Percentiles rank a stretch among this genome's conserved stretches.
Conservation (phyloP, 1,139 yeast species). For the Yamadazyma spencermartinsiae region DNA sequence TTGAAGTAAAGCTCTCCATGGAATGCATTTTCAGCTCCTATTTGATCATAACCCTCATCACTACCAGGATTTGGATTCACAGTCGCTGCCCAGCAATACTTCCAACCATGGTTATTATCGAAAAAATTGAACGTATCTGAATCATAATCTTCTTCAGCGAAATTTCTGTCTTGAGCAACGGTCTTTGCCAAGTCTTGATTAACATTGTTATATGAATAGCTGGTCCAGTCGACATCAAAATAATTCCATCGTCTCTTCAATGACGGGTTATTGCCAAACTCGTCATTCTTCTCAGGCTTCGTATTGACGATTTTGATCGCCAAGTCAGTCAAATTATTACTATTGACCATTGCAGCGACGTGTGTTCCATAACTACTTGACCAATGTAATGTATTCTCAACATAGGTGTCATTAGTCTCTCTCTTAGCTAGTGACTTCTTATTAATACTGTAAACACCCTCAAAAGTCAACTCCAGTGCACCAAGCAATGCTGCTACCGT, state of each 20-base stretch:
- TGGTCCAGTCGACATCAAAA: conserved; percentile 2
- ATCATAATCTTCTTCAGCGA: conserved; percentile 2
- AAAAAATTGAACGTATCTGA: neutral
- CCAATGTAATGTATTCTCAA: neutral
- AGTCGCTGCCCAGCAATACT: conserved; percentile 1
- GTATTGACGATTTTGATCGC: neutral
- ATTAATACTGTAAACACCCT: neutral
- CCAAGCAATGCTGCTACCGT: neutral
- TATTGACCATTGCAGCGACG: neutral
- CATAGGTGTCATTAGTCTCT: neutral
- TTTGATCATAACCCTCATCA: conserved; percentile 2
- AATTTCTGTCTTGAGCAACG: conserved; percentile 1
- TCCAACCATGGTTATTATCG: conserved; percentile 2
- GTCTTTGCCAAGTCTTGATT: conserved; percentile 1
- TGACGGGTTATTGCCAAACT: neutral
- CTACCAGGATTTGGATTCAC: neutral
- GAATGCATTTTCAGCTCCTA: conserved; percentile 1
- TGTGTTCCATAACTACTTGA: neutral
- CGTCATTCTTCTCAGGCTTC: neutral
- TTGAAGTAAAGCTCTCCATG: conserved; percentile 3
- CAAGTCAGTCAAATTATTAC: neutral
- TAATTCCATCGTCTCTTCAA: conserved; percentile 1
- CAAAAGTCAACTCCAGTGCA: neutral
- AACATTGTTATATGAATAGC: conserved; percentile 1
- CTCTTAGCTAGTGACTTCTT: neutral